These are phyloP conservation scores for Stemphylium vesicarium DNA, from an alignment of 2,329 filamentous ascomycete genomes.

Conservation along the genomic window DNA sequence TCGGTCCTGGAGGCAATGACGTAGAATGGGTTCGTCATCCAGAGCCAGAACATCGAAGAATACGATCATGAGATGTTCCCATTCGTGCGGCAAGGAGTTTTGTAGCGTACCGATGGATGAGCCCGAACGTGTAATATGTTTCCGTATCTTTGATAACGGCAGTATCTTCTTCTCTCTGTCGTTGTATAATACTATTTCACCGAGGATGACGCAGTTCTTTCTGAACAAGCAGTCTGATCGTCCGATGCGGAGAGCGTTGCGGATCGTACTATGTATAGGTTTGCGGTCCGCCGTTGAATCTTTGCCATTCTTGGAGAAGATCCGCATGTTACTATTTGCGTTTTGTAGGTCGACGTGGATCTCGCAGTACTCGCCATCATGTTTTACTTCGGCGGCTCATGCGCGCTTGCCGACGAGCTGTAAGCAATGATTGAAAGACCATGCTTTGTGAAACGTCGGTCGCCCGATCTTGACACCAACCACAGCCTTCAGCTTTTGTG, in stretches of 20 bases:
- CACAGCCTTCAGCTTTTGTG: constrained; percentile 46
- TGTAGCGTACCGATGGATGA: constrained; percentile 69
- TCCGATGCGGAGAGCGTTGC: constrained; percentile 68
- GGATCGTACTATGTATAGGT: constrained; percentile 68
- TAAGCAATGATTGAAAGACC: constrained; percentile 73
- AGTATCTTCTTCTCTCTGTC: constrained; percentile 69
- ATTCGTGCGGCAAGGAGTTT: constrained; percentile 67
- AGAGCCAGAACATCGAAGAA: constrained; percentile 67
- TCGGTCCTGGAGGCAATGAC: constrained; percentile 64
- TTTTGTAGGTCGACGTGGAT: constrained; percentile 76
- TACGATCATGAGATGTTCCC: constrained; percentile 66
- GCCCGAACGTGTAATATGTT: constrained; percentile 77
- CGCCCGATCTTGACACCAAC: constrained; percentile 56
- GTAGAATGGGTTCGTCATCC: constrained; percentile 61
- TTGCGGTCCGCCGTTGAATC: constrained; percentile 78
- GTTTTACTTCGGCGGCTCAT: constrained; percentile 80
- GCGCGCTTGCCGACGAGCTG: constrained; percentile 65
- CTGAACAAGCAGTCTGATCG: constrained; percentile 64
- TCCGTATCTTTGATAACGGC: constrained; percentile 82
- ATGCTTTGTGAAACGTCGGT: constrained; percentile 54
- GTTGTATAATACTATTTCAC: constrained; percentile 81
- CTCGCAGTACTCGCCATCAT: constrained; percentile 88
- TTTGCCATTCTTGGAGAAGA: constrained; percentile 92
- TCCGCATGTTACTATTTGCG: constrained; percentile 66
- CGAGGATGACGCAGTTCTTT: constrained; percentile 77